Percentiles rank a stretch among this genome's conserved stretches.
Evolutionary conservation across 1,284 basidiomycete genomes (phyloP).

Genomic region (Tilletia setariae): DNA sequence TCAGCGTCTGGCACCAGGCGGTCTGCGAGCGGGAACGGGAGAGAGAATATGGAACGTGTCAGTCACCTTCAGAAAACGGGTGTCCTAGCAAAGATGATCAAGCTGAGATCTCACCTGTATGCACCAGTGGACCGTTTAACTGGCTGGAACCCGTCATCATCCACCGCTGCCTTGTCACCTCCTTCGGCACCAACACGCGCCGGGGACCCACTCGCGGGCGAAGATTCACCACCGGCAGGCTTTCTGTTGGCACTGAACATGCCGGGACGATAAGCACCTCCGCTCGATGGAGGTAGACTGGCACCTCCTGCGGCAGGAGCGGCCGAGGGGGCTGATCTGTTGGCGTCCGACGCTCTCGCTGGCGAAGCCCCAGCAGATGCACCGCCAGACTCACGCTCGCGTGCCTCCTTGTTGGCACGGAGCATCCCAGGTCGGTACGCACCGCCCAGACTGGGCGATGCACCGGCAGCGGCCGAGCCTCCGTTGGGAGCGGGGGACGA

Average conservation of each 20-base stretch:
- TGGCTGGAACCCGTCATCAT: slow-evolving; percentile 20
- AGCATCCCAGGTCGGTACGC: slow-evolving; percentile 33
- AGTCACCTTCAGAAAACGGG: background rate
- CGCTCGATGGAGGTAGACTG: slow-evolving; percentile 2
- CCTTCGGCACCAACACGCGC: slow-evolving; percentile 16
- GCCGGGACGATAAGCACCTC: slow-evolving; percentile 30
- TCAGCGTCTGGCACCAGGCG: background rate
- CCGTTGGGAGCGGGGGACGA: background rate
- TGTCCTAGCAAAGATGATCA: background rate
- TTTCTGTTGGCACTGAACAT: slow-evolving; percentile 19
- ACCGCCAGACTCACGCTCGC: background rate
- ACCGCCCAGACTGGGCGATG: slow-evolving; percentile 21
- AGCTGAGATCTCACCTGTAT: slow-evolving; percentile 17
- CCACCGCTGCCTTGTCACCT: slow-evolving; percentile 9
- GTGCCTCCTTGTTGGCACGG: slow-evolving; percentile 14
- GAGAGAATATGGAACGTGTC: background rate
- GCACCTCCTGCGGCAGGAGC: slow-evolving; percentile 24
- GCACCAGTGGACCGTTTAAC: slow-evolving; percentile 18
- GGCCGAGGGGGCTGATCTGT: slow-evolving; percentile 16
- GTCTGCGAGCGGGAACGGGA: background rate
- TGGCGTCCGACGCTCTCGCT: slow-evolving; percentile 18
- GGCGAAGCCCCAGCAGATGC: background rate
- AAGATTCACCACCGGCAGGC: slow-evolving; percentile 19
- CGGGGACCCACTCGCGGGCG: slow-evolving; percentile 20
- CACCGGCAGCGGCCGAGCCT: background rate